Conservation (phyloP, 768 basidiomycete species). For the Lanmaoa pseudosensibilis region DNA sequence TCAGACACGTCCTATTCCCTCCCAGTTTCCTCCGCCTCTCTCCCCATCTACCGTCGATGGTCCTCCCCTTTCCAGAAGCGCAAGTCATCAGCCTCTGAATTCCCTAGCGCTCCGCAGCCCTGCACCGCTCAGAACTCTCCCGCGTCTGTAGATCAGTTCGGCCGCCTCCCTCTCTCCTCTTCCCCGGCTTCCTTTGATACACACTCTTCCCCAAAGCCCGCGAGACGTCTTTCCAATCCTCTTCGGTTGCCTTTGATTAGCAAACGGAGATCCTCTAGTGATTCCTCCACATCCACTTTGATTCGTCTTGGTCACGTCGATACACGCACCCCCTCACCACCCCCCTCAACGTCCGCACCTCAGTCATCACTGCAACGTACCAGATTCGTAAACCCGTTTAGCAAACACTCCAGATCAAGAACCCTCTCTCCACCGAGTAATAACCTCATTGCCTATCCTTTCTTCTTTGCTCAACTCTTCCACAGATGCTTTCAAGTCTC, state of each 20-base stretch:
- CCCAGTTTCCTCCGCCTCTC: neutral
- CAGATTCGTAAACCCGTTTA: constrained; percentile 18
- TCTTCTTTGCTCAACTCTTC: neutral
- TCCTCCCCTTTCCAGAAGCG: constrained; percentile 6
- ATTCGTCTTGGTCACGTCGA: neutral
- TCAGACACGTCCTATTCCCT: neutral
- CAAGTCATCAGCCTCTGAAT: neutral
- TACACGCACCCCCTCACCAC: neutral
- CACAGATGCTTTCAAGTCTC: constrained; percentile 7
- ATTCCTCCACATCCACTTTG: neutral
- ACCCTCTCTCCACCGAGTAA: constrained; percentile 21
- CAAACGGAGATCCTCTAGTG: constrained; percentile 10
- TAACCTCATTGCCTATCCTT: neutral
- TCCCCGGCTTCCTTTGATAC: neutral
- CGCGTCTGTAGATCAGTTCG: constrained; percentile 5
- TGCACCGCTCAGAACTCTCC: neutral
- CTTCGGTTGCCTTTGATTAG: constrained; percentile 8
- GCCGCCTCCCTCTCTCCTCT: neutral
- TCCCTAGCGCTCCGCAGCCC: neutral
- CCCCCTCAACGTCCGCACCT: neutral
- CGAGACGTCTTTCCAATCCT: neutral
- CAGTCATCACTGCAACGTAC: constrained; percentile 5
- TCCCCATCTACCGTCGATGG: neutral
- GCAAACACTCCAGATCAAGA: constrained; percentile 16
- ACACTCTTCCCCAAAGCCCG: neutral